Evolutionary conservation across 2,329 filamentous ascomycete genomes (phyloP), one percentile per base, ranked within the genome.

Genomic region (Sporothrix phasma): DNA sequence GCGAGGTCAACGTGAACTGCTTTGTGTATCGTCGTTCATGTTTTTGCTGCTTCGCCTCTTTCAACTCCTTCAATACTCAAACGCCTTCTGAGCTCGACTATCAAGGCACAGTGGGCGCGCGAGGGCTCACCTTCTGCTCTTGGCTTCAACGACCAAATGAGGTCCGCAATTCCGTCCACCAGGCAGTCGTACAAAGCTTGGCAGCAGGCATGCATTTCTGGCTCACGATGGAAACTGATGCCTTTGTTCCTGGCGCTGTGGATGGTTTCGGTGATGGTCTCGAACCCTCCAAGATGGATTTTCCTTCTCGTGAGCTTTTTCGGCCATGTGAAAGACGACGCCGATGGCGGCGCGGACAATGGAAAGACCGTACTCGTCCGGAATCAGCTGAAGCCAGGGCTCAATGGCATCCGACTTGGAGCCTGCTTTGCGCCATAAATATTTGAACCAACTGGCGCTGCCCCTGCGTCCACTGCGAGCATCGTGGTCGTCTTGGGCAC

Each of bases 321-420:
- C 61, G 6, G 64, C 64, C 54, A 66, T 64, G 56, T 66, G 56
- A 15, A 66, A 66, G 5, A 66, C 29, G 15, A 66, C 49, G 7
- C 39, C 61, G 15, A 66, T 64, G 13, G 64, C 47, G n/a, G 56
- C 64, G 11, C 61, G 61, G 11, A 63, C 61, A 22, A 66, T 19
- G 1, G 61, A 61, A 19, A 66, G 22, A 2, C 64, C 64, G 31
- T 64, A 64, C n/a, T 64, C 54, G 37, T 64, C 64, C n/a, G 64
- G 64, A 8, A 66, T 63, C 3, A 66, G 54, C 1, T 58, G 47
- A 13, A 66, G 56, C 64, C 64, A 66, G 3, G 64, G 64, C 56
- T 64, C 29, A 8, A 64, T 58, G 24, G 61, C 61, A 13, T 64
- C 61, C 2, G 31, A 24, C n/a, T 64, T 37, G 22, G 45, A 31